Evolutionary conservation across 2,329 filamentous ascomycete species (phyloP).

Genomic region (Furcasterigmium sp.): DNA sequence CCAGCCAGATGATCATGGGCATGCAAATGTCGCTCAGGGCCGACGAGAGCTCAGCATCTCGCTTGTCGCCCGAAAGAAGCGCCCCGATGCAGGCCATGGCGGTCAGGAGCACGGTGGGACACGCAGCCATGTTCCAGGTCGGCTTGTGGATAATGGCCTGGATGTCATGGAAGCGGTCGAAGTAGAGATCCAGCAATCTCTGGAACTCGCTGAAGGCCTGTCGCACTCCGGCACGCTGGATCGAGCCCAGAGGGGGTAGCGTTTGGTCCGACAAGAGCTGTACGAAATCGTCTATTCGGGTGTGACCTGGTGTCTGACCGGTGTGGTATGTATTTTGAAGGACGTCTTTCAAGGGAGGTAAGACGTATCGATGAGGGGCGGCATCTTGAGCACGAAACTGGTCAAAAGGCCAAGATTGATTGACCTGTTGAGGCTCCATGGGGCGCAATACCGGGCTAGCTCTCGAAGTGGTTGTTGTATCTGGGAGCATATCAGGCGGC

Average conservation of each 20-base stretch:
- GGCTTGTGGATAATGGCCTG: conserved; percentile 22
- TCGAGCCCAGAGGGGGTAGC: conserved; percentile 10
- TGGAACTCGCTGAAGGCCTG: conserved; percentile 15
- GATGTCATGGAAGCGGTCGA: conserved; percentile 20
- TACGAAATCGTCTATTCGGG: conserved; percentile 12
- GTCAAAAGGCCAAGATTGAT: conserved; percentile 15
- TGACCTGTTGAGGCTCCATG: conserved; percentile 1
- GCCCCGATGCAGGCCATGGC: conserved; percentile 24
- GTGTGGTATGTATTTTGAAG: conserved; percentile 10
- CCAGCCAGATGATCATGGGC: conserved; percentile 21
- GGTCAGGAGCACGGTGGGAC: conserved; percentile 18
- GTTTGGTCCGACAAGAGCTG: conserved; percentile 17
- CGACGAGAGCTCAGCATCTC: conserved; percentile 11
- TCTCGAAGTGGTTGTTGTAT: conserved; percentile 1
- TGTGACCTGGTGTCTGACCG: not conserved
- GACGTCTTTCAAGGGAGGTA: conserved; percentile 16
- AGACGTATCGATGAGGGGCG: conserved; percentile 6
- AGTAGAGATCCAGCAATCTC: conserved; percentile 17
- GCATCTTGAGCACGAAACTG: conserved; percentile 9
- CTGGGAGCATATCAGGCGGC: not conserved
- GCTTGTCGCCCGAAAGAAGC: conserved; percentile 12
- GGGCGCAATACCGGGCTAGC: conserved; percentile 1
- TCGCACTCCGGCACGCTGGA: conserved; percentile 7
- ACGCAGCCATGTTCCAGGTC: conserved; percentile 17
- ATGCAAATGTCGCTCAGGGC: conserved; percentile 19